These are phyloP conservation scores for Trichoderma erinaceum DNA, from an alignment of 495 filamentous ascomycete genomes.

Conservation along the genomic window DNA sequence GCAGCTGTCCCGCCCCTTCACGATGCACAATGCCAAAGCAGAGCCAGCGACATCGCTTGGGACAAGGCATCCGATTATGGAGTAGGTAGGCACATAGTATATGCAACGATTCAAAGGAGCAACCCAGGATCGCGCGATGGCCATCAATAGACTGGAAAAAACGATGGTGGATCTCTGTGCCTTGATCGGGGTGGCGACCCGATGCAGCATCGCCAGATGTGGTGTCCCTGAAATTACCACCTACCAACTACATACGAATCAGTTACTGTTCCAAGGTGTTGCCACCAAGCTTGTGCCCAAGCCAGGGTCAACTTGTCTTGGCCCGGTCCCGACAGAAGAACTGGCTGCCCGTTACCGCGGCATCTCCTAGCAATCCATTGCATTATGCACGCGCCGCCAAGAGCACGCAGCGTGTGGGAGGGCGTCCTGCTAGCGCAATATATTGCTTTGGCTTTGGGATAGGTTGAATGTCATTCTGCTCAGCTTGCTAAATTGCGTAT, in stretches of 20 bases:
- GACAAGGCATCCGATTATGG: not conserved
- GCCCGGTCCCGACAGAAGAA: not conserved
- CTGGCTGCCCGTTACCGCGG: not conserved
- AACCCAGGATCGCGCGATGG: not conserved
- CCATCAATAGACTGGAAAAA: not conserved
- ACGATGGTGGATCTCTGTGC: not conserved
- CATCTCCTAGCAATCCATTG: not conserved
- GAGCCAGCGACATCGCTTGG: not conserved
- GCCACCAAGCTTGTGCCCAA: not conserved
- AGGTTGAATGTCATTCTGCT: too few species aligned
- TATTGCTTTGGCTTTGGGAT: too few species aligned
- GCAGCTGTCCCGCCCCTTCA: not conserved
- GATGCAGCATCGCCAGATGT: constrained; percentile 5
- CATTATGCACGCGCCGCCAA: not conserved
- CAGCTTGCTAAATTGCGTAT: too few species aligned
- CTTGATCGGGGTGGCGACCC: constrained; percentile 10
- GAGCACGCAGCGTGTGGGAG: too few species aligned
- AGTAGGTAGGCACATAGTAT: too few species aligned
- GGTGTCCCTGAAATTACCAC: constrained; percentile 13
- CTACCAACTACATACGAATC: not conserved
- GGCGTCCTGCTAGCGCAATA: too few species aligned
- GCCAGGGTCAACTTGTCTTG: not conserved
- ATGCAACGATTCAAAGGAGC: not conserved
- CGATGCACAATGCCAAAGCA: not conserved
- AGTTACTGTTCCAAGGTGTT: not conserved